phyloP scores from a whole-genome alignment of 495 filamentous ascomycete genomes.

The Apiosordaria backusii region DNA sequence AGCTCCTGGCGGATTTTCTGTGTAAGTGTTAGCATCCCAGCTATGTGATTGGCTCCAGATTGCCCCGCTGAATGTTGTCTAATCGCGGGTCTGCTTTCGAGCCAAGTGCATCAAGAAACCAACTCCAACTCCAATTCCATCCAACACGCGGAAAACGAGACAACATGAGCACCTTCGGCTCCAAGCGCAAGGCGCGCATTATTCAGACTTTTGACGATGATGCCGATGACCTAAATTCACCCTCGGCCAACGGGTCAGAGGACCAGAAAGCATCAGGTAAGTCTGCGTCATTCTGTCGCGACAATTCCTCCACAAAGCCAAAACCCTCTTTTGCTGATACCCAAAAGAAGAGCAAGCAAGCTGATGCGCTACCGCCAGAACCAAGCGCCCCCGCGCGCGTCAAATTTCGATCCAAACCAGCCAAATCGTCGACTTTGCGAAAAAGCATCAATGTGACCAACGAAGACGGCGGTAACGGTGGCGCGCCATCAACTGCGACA shows the following conservation, averaged over 20 bases:
- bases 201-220: constrained; percentile 68
- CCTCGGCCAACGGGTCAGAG: constrained; percentile 29
- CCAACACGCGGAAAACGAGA: neutral
- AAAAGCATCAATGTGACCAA: constrained; percentile 48
- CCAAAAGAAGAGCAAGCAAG: constrained; percentile 32
- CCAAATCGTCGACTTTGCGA: constrained; percentile 49
- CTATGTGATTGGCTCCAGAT: neutral
- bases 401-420: constrained; percentile 45
- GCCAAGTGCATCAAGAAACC: neutral
- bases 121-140: neutral
- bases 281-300: constrained; percentile 12
- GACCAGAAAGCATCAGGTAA: constrained; percentile 36
- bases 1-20: too few species aligned
- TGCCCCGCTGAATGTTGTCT: neutral
- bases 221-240: constrained; percentile 32
- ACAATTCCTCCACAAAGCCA: constrained; percentile 2
- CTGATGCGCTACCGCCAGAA: constrained; percentile 37
- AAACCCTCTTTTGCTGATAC: constrained; percentile 30
- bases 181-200: constrained; percentile 70
- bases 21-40: neutral
- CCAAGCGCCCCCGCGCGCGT: constrained; percentile 33
- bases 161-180: constrained; percentile 60
- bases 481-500: constrained; percentile 23
- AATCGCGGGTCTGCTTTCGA: neutral
- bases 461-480: constrained; percentile 23